phyloP scores from a whole-genome alignment of 192 early-diverging fungal genomes.

The Dimargaris verticillata region DNA sequence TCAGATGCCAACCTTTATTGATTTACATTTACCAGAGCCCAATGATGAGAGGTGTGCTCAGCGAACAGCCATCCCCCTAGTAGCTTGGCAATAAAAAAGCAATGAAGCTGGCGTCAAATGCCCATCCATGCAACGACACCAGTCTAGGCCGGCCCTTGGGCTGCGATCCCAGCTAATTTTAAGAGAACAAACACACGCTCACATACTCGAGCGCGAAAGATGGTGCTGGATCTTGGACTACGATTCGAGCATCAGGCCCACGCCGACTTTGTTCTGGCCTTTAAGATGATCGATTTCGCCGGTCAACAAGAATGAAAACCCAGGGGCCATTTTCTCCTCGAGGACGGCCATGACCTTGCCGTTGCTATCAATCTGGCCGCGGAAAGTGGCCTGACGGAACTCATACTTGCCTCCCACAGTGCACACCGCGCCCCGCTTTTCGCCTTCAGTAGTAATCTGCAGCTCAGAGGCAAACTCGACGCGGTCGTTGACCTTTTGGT shows the following conservation, averaged over 20 bases:
- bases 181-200: no score
- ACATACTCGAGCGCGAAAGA: neutral
- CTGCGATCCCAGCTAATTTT: no score
- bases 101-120: no score
- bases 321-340: conserved; percentile 91
- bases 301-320: conserved; percentile 72
- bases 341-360: conserved; percentile 76
- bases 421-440: conserved; percentile 76
- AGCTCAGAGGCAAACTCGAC: conserved; percentile 87
- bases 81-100: no score
- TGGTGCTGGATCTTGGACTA: conserved; percentile 23
- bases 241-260: conserved; percentile 76
- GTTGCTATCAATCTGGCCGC: conserved; percentile 80
- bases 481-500: conserved; percentile 79
- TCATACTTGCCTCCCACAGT: conserved; percentile 96
- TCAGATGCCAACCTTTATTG: no score
- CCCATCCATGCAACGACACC: no score
- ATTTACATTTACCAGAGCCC: no score
- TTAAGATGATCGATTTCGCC: conserved; percentile 96
- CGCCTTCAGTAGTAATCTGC: conserved; percentile 48
- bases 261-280: conserved; percentile 66
- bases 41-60: no score
- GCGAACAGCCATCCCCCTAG: no score
- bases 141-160: no score
- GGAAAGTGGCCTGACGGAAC: conserved; percentile 76